These are phyloP conservation scores for Clavispora fructus DNA, from an alignment of 805 yeast genomes.

Conservation along the genomic window DNA sequence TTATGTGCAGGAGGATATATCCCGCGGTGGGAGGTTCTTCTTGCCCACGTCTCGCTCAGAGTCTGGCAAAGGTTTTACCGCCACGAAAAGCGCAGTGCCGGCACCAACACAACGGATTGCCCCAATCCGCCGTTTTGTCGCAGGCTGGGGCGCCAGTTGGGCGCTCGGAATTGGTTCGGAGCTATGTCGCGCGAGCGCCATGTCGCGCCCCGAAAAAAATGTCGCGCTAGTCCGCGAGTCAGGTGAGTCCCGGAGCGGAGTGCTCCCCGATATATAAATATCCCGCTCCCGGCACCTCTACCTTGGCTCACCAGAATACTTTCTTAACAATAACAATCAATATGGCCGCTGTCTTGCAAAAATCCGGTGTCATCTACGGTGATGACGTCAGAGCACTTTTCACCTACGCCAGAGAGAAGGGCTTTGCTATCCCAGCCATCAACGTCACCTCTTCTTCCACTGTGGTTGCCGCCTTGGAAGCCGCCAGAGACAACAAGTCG, in stretches of 20 bases:
- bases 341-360: conserved; percentile 43
- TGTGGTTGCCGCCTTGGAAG: conserved; percentile 52
- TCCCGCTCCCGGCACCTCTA: background rate
- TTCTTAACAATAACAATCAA: conserved; percentile 1
- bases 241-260: conserved; percentile 18
- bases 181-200: conserved; percentile 5
- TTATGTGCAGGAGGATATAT: background rate
- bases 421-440: conserved; percentile 97
- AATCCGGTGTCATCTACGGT: conserved; percentile 98
- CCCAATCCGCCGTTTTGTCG: background rate
- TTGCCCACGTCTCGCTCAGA: too few species aligned
- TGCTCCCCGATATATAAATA: conserved; percentile 12
- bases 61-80: too few species aligned
- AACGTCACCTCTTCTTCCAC: conserved; percentile 98
- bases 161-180: background rate
- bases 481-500: conserved; percentile 51
- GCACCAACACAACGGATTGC: background rate
- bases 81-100: too few species aligned
- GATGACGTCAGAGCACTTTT: conserved; percentile 87
- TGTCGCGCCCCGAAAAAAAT: conserved; percentile 2
- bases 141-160: background rate
- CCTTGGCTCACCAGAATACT: background rate
- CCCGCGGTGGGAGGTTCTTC: too few species aligned
- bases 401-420: conserved; percentile 87
- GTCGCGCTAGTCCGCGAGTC: conserved; percentile 8